These are phyloP conservation scores for Filosporella fistucella DNA, from an alignment of 495 filamentous ascomycete species.

Conservation along the genomic window DNA sequence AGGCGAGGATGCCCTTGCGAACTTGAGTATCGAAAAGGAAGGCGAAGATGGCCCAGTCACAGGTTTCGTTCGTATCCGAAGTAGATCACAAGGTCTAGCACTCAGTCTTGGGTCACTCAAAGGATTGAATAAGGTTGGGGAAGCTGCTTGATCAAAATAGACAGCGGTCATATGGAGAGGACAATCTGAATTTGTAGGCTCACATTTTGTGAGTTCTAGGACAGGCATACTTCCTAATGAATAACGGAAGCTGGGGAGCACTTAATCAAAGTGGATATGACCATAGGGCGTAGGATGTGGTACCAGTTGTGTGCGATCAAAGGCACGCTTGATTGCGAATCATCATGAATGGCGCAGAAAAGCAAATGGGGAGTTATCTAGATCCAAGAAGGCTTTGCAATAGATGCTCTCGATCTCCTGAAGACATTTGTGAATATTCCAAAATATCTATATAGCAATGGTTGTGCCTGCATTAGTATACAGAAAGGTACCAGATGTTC, in stretches of 20 bases:
- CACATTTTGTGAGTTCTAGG: neutral
- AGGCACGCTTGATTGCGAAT: constrained; percentile 6
- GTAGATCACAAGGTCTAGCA: constrained; percentile 92
- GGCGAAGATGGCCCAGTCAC: constrained; percentile 93
- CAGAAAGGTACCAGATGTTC: too few relatives aligned
- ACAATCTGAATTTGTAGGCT: neutral
- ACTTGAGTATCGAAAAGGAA: constrained; percentile 97
- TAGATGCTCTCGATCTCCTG: too few relatives aligned
- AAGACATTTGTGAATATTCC: too few relatives aligned
- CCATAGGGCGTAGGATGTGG: neutral
- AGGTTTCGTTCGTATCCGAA: constrained; percentile 98
- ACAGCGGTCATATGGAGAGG: neutral
- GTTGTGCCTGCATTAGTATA: too few relatives aligned
- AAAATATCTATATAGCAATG: too few relatives aligned
- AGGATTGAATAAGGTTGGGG: constrained; percentile 80
- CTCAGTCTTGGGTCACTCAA: constrained; percentile 93
- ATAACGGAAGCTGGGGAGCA: neutral
- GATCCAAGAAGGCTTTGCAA: too few relatives aligned
- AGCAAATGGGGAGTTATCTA: constrained; percentile 23
- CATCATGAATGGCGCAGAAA: constrained; percentile 21
- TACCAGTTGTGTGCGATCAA: constrained; percentile 1
- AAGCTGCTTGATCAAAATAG: constrained; percentile 15
- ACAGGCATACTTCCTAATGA: neutral
- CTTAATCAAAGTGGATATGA: neutral
- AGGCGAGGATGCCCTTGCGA: constrained; percentile 99